Evolutionary conservation across 805 yeast genomes (phyloP), one percentile per base, ranked within the genome.

Genomic region (Wickerhamiella slavikovae): DNA sequence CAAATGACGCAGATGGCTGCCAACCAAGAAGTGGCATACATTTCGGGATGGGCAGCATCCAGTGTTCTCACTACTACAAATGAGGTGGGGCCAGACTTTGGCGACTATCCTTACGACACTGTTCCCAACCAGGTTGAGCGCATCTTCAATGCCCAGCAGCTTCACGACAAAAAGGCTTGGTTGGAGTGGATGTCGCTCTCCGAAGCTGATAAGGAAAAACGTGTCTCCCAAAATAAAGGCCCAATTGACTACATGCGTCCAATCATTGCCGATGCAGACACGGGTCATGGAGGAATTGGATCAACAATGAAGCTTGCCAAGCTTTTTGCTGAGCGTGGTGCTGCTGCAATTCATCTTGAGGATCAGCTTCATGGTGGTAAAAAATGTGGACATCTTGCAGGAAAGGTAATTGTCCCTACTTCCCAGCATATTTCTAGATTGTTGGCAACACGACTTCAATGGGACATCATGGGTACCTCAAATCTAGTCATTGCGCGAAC

Each of bases 91-190:
- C 72, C 75, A 1, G 77, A 70, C 42, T 66, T 67, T 44, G 77
- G 75, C 14, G 77, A 70, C 43, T 70, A 70, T 41, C 76, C 77
- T 0, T 68, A 69, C 40, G 69, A 69, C 38, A 70, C 77, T 0
- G 73, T 70, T 2, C 77, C 77, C n/a, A 66, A 66, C 39, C 71
- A 68, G 41, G 74, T 67, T 4, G 69, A 66, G 32, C 54, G 73
- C 31, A 41, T 68, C 20, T 68, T 67, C 47, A 59, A 63, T 38
- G 69, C 73, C 1, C 74, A 68, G 47, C 52, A 51, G 35, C 51
- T 66, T 38, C 76, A 68, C 38, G 76, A 68, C 41, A 56, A 56
- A 27, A 65, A 64, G 41, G 40, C 64, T 2, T 58, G 55, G 43
- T 50, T 55, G 32, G 57, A 56, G 29, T 59, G 60, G 58, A 38